Evolutionary conservation across 2,329 filamentous ascomycete species (phyloP).

Genomic region (Ramichloridium luteum): DNA sequence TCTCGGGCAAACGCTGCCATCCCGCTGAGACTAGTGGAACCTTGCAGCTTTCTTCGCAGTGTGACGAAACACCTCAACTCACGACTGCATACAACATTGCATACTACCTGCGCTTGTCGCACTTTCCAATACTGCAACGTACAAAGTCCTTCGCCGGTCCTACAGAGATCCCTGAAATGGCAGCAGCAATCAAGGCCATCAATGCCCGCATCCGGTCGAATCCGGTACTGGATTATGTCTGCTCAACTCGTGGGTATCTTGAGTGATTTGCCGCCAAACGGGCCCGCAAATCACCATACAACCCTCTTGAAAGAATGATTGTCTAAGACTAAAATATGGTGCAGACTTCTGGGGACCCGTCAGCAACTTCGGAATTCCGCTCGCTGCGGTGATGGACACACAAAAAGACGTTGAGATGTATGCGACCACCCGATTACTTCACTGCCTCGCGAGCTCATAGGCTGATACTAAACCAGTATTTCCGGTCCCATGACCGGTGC

Average conservation of each 20-base stretch:
- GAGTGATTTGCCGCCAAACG: neutral
- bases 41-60: no score
- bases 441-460: slow-evolving; percentile 1
- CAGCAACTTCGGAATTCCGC: slow-evolving; percentile 42
- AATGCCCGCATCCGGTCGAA: slow-evolving; percentile 42
- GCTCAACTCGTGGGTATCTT: slow-evolving; percentile 43
- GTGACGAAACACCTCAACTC: no score
- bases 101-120: no score
- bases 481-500: slow-evolving; percentile 53
- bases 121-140: no score
- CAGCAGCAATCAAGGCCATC: slow-evolving; percentile 41
- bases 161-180: slow-evolving; percentile 32
- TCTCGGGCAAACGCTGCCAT: no score
- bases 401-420: slow-evolving; percentile 43
- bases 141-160: no score
- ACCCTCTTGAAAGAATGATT: neutral
- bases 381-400: slow-evolving; percentile 42
- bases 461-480: slow-evolving; percentile 35
- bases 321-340: slow-evolving; percentile 10
- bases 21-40: no score
- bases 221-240: slow-evolving; percentile 36
- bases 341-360: slow-evolving; percentile 42
- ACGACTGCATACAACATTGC: no score
- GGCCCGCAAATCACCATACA: slow-evolving; percentile 3
- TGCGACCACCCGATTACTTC: slow-evolving; percentile 6